Percentiles rank a stretch among this genome's conserved stretches.
phyloP scores from a whole-genome alignment of 2,329 filamentous ascomycete species.

The Neofusicoccum laricinum region DNA sequence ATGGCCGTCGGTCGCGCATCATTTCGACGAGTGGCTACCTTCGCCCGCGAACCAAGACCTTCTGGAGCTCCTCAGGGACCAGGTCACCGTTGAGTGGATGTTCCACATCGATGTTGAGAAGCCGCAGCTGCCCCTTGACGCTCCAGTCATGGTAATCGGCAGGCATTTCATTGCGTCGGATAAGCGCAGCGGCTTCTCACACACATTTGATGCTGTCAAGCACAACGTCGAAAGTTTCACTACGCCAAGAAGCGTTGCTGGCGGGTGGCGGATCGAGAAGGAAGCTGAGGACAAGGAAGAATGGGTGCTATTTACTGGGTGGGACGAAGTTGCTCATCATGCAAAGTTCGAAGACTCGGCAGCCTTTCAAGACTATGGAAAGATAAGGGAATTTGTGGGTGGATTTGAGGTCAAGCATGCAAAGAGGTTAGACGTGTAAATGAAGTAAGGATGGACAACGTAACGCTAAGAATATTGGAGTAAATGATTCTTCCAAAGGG shows the following conservation, averaged over 20 bases:
- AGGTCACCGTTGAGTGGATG: slow-evolving; percentile 43
- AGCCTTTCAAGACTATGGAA: slow-evolving; percentile 28
- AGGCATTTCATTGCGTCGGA: slow-evolving; percentile 32
- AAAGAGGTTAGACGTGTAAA: slow-evolving; percentile 21
- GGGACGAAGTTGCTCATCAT: slow-evolving; percentile 37
- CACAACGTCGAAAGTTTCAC: slow-evolving; percentile 27
- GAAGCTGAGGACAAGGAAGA: slow-evolving; percentile 35
- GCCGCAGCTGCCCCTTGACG: slow-evolving; percentile 27
- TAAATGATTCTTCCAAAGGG: neutral
- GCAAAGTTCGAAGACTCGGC: slow-evolving; percentile 32
- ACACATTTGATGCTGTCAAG: slow-evolving; percentile 25
- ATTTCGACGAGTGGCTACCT: slow-evolving; percentile 43
- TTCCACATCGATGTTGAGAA: slow-evolving; percentile 43
- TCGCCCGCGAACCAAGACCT: slow-evolving; percentile 41
- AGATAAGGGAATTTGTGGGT: slow-evolving; percentile 21
- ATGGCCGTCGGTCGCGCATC: slow-evolving; percentile 44
- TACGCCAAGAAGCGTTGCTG: slow-evolving; percentile 28
- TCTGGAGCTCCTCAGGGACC: slow-evolving; percentile 34
- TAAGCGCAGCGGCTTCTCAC: slow-evolving; percentile 26
- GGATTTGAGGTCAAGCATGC: slow-evolving; percentile 28
- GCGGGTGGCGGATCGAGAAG: slow-evolving; percentile 42
- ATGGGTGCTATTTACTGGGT: slow-evolving; percentile 42
- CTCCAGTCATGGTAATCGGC: slow-evolving; percentile 31
- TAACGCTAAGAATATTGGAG: neutral
- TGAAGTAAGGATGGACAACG: neutral